Evolutionary conservation across 2,329 filamentous ascomycete species (phyloP), one percentile per base, ranked within the genome.

Genomic region (Paraconiothyrium sp.): DNA sequence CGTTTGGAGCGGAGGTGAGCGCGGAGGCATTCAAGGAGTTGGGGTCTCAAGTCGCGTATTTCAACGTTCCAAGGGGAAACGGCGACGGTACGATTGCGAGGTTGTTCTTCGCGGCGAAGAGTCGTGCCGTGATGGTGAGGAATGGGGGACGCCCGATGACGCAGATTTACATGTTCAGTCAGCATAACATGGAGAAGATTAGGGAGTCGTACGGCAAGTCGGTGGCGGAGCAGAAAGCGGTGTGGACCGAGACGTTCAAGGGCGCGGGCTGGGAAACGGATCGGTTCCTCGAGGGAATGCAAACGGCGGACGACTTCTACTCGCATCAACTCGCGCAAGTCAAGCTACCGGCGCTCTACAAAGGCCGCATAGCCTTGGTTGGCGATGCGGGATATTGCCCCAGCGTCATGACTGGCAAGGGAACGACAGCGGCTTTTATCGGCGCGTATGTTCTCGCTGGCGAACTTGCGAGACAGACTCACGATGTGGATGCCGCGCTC

Each of bases 181-280:
- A 59, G 5, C 62, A 62, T 1, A 61, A 70, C 2, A 66, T 71
- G 4, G 68, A 72, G 11, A 55, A 60, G 34, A 47, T 81, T 1
- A 67, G 67, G 3, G 66, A 69, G 16, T 66, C 67, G 6, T 63
- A 67, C 2, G 66, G 52, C 24, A 63, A 67, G 1, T 9, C 54
- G 8, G 16, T 64, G 13, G 58, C 61, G 32, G 52, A 76, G 52
- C 73, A 85, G 65, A 84, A 84, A 65, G 65, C 73, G 2, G 74
- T 71, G 0, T 67, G 82, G 59, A 64, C 68, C 0, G 73, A 82
- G 22, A 54, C 78, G 0, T 83, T 84, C 63, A 61, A 70, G 1
- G 83, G 75, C 43, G 74, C 76, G 0, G 83, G 81, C 0, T 86
- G 83, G 83, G 66, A 82, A 59, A 67, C 75, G 0, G 70, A 79